These are phyloP conservation scores for Linaria vulgaris DNA, from an alignment of 257 asterid genomes.

Conservation along the genomic window DNA sequence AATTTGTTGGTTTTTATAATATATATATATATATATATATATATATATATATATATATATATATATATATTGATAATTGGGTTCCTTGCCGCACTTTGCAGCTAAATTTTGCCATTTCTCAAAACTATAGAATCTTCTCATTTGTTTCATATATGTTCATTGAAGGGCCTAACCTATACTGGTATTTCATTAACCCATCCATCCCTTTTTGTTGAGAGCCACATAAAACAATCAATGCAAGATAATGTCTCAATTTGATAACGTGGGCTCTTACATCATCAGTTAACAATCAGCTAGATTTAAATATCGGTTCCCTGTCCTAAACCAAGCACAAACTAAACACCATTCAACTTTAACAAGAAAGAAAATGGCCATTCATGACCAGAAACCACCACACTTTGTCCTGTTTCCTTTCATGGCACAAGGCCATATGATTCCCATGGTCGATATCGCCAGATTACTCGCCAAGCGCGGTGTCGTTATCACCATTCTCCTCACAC, in stretches of 20 bases:
- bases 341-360: neutral
- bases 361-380: constrained; percentile 33
- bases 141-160: constrained; percentile 1
- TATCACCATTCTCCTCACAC: constrained; percentile 47
- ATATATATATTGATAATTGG: too few relatives aligned
- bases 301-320: neutral
- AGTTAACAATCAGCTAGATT: neutral
- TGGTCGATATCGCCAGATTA: constrained; percentile 42
- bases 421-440: constrained; percentile 57
- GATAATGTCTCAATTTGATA: neutral
- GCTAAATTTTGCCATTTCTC: neutral
- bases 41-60: too few relatives aligned
- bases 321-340: neutral
- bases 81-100: neutral
- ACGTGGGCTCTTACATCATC: neutral
- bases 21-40: too few relatives aligned
- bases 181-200: neutral
- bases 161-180: neutral
- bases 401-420: constrained; percentile 54
- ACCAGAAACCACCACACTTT: constrained; percentile 45
- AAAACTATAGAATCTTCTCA: neutral
- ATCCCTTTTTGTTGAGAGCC: neutral
- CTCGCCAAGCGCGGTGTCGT: constrained; percentile 37
- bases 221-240: neutral
- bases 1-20: too few relatives aligned